A percentile compares a stretch with the other conserved stretches of the same genome.
These are phyloP conservation scores for Fusarium sp. DNA, from an alignment of 2,329 filamentous ascomycete species.

Conservation along the genomic window DNA sequence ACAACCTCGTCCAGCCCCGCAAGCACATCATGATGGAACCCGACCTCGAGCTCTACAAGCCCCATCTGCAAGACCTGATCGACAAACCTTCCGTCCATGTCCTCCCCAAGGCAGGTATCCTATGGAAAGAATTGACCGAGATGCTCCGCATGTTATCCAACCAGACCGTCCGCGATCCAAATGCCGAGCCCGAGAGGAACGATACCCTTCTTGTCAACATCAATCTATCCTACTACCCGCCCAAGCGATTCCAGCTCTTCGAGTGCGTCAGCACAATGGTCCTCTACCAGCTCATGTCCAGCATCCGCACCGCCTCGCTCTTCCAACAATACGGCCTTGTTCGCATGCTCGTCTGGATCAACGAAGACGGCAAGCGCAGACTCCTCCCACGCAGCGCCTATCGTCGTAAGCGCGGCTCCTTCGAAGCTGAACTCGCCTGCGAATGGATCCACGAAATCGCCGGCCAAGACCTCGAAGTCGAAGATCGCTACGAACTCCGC, in stretches of 20 bases:
- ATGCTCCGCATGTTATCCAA: constrained; percentile 63
- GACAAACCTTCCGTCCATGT: constrained; percentile 59
- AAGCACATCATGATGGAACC: constrained; percentile 86
- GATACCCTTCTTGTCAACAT: constrained; percentile 77
- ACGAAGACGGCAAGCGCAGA: constrained; percentile 64
- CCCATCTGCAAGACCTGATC: constrained; percentile 68
- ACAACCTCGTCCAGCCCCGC: constrained; percentile 78
- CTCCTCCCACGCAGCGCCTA: constrained; percentile 69
- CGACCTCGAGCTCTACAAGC: constrained; percentile 64
- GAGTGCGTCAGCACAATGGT: constrained; percentile 66
- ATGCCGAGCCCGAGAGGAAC: constrained; percentile 64
- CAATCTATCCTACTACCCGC: constrained; percentile 68
- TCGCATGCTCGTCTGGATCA: constrained; percentile 79
- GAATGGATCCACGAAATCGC: constrained; percentile 69
- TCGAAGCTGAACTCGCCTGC: constrained; percentile 69
- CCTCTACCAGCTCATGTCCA: constrained; percentile 67
- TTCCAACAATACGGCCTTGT: constrained; percentile 82
- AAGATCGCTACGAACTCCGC: constrained; percentile 50
- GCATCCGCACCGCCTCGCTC: constrained; percentile 65
- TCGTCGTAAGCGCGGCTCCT: constrained; percentile 63
- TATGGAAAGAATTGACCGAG: constrained; percentile 66
- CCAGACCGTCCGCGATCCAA: constrained; percentile 56
- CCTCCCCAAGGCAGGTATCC: constrained; percentile 64
- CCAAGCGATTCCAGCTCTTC: constrained; percentile 60
- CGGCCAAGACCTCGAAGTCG: constrained; percentile 47